Evolutionary conservation across 1,139 yeast species (phyloP).

Genomic region (Suhomyces bolitotheri): DNA sequence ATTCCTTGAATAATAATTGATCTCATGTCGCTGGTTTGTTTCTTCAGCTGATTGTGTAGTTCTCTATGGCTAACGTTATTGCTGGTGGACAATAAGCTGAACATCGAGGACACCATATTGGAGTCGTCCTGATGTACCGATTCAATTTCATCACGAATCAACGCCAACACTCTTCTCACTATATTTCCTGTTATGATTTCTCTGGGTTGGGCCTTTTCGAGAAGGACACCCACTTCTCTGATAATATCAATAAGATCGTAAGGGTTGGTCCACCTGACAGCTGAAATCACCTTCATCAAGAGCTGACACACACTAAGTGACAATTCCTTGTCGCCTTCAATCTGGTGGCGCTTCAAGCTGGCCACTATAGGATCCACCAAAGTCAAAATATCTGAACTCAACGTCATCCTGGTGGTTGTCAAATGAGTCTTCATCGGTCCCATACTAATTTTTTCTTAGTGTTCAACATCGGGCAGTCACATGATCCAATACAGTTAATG

Average conservation of each 20-base stretch:
- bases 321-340: conserved; percentile 70
- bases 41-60: conserved; percentile 36
- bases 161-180: conserved; percentile 83
- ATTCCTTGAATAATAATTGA: conserved; percentile 93
- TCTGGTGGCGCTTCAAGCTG: conserved; percentile 67
- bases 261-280: conserved; percentile 82
- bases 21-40: conserved; percentile 64
- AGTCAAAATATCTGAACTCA: conserved; percentile 38
- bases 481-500: too few species aligned
- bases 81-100: conserved; percentile 70
- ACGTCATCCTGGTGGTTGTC: conserved; percentile 5
- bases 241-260: conserved; percentile 71
- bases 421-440: not conserved
- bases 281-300: conserved; percentile 84
- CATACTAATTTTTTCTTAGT: conserved; percentile 1
- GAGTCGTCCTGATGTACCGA: conserved; percentile 38
- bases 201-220: conserved; percentile 68
- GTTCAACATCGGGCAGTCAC: not conserved
- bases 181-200: conserved; percentile 90
- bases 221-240: conserved; percentile 59
- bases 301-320: conserved; percentile 88
- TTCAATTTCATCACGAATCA: conserved; percentile 84
- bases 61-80: conserved; percentile 30
- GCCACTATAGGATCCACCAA: conserved; percentile 42
- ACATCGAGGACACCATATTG: conserved; percentile 79